Evolutionary conservation across 148 eudicot genomes (phyloP).

Genomic region (Rhododendron mucronatum): DNA sequence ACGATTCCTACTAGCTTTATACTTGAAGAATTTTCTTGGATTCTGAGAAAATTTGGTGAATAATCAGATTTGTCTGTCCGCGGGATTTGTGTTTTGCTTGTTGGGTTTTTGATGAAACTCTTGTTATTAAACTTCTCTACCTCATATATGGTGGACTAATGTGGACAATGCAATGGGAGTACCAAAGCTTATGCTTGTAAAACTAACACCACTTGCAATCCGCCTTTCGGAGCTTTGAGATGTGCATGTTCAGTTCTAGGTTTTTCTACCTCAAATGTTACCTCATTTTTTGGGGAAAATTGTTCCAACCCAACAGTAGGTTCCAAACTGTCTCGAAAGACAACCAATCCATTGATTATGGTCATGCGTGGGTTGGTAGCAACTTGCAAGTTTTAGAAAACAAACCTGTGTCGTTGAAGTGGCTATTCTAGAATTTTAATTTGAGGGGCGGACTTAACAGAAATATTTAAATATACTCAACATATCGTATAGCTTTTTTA

Average conservation of each 20-base stretch:
- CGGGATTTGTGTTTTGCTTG: neutral
- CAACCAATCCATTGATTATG: neutral
- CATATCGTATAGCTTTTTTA: no score
- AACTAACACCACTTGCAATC: neutral
- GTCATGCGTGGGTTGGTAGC: no score
- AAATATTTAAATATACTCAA: no score
- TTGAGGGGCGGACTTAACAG: no score
- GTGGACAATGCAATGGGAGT: neutral
- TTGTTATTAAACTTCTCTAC: neutral
- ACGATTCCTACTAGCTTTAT: neutral
- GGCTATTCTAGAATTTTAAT: neutral
- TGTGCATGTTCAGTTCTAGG: neutral
- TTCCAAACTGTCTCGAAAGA: neutral
- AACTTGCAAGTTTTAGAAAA: no score
- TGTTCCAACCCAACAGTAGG: neutral
- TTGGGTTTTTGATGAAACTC: neutral
- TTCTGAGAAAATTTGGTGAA: slow-evolving; percentile 1
- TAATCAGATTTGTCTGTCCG: neutral
- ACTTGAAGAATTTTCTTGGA: neutral
- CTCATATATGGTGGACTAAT: neutral
- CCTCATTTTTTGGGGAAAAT: neutral
- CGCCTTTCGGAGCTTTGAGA: neutral
- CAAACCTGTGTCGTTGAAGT: no score
- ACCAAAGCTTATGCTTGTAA: neutral
- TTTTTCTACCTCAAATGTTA: neutral